These are phyloP conservation scores for Trichoderma hamatum DNA, from an alignment of 2,329 filamentous ascomycete genomes.

Conservation along the genomic window DNA sequence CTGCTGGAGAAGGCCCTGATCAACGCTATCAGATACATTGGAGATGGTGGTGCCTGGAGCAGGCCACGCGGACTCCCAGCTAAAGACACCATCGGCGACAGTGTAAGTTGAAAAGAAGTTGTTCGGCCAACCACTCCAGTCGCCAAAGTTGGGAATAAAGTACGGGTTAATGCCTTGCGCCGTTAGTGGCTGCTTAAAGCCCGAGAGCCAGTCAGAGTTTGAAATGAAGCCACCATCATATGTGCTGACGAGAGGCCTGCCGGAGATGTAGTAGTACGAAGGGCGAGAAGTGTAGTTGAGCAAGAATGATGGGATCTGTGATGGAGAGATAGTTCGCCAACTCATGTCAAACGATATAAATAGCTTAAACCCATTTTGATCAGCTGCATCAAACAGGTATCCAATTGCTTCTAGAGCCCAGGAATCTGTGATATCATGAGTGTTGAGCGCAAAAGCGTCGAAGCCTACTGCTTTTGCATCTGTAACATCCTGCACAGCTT, in stretches of 20 bases:
- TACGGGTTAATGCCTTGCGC: slow-evolving; percentile 8
- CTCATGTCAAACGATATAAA: slow-evolving; percentile 23
- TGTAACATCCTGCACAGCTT: not conserved
- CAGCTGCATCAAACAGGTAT: slow-evolving; percentile 11
- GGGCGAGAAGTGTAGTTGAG: slow-evolving; percentile 10
- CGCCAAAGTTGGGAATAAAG: slow-evolving; percentile 12
- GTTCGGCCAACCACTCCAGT: slow-evolving; percentile 18
- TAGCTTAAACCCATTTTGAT: slow-evolving; percentile 13
- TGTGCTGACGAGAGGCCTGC: slow-evolving; percentile 11
- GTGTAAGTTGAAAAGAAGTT: slow-evolving; percentile 18
- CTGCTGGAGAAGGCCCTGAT: slow-evolving; percentile 13
- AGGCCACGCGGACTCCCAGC: slow-evolving; percentile 22
- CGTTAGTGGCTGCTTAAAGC: not conserved
- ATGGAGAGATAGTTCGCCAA: slow-evolving; percentile 5
- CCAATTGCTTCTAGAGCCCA: slow-evolving; percentile 3
- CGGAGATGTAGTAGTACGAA: slow-evolving; percentile 1
- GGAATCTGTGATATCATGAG: slow-evolving; percentile 12
- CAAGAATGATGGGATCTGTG: slow-evolving; percentile 9
- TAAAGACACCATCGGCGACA: not conserved
- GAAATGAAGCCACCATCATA: slow-evolving; percentile 17
- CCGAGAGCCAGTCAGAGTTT: slow-evolving; percentile 10
- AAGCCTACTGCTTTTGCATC: slow-evolving; percentile 16
- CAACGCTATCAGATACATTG: slow-evolving; percentile 5
- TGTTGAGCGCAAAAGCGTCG: slow-evolving; percentile 21
- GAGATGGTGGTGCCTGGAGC: slow-evolving; percentile 1